A percentile compares a stretch with the other conserved stretches of the same genome.
phyloP scores from a whole-genome alignment of 1,284 basidiomycete species.

The Athelia psychrophila region DNA sequence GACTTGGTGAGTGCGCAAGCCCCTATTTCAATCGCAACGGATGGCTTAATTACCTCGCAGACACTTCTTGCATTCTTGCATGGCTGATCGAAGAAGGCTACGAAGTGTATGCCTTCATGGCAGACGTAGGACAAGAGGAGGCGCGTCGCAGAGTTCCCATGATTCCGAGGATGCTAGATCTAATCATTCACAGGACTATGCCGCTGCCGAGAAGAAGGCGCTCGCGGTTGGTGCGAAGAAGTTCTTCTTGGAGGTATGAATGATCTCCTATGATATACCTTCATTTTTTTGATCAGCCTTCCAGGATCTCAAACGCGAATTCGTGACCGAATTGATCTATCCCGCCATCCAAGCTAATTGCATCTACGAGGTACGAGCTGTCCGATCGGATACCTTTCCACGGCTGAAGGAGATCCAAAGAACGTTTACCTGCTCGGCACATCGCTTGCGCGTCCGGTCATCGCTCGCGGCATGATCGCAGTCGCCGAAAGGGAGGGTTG shows the following conservation, averaged over 20 bases:
- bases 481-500: slow-evolving; percentile 89
- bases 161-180: not conserved
- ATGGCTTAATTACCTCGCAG: slow-evolving; percentile 36
- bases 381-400: not conserved
- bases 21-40: slow-evolving; percentile 1
- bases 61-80: slow-evolving; percentile 95
- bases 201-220: slow-evolving; percentile 90
- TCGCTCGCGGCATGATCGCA: slow-evolving; percentile 98
- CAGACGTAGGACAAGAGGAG: slow-evolving; percentile 98
- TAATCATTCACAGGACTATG: slow-evolving; percentile 73
- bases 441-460: slow-evolving; percentile 96
- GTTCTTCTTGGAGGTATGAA: slow-evolving; percentile 83
- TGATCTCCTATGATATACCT: slow-evolving; percentile 7
- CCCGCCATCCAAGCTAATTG: slow-evolving; percentile 98
- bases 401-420: slow-evolving; percentile 31
- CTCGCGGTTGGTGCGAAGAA: slow-evolving; percentile 91
- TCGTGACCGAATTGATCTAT: slow-evolving; percentile 96
- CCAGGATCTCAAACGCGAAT: slow-evolving; percentile 93
- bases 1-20: slow-evolving; percentile 75
- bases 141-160: slow-evolving; percentile 32
- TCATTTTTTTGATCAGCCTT: not conserved
- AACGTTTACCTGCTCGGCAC: slow-evolving; percentile 98
- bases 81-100: slow-evolving; percentile 98
- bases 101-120: slow-evolving; percentile 98
- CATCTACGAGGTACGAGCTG: slow-evolving; percentile 85